These are phyloP conservation scores for Dryas octopetala DNA, from an alignment of 306 rosid genomes.

Conservation along the genomic window DNA sequence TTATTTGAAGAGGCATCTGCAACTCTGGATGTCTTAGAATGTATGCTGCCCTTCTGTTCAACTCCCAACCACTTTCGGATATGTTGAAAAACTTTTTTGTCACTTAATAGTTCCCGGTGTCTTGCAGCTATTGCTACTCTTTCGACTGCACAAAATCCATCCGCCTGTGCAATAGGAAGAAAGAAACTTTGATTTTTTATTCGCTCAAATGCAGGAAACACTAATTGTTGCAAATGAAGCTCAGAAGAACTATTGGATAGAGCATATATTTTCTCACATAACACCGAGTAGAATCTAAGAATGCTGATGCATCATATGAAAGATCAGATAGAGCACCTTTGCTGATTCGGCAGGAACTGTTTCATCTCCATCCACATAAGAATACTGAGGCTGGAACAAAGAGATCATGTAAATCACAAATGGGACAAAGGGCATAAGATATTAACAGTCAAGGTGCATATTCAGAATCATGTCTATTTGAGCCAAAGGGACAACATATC, in stretches of 20 bases:
- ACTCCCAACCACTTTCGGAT: slow-evolving; percentile 72
- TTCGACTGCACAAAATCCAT: slow-evolving; percentile 70
- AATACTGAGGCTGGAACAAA: slow-evolving; percentile 71
- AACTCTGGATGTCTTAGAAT: slow-evolving; percentile 61
- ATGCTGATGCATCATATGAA: slow-evolving; percentile 11
- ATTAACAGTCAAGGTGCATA: neutral
- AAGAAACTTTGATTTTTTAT: neutral
- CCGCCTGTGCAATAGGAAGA: slow-evolving; percentile 56
- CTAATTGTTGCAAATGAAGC: neutral
- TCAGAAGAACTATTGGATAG: neutral
- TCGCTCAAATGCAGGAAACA: neutral
- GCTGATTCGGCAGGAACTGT: slow-evolving; percentile 92
- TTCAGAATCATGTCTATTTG: neutral
- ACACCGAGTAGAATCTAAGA: neutral
- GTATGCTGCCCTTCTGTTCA: slow-evolving; percentile 44
- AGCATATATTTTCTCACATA: neutral
- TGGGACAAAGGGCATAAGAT: neutral
- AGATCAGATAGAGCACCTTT: slow-evolving; percentile 51
- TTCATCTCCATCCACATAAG: slow-evolving; percentile 86
- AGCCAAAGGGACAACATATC: neutral
- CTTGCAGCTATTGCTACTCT: slow-evolving; percentile 65
- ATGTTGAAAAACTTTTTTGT: slow-evolving; percentile 49
- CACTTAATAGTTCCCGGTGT: slow-evolving; percentile 59
- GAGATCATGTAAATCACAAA: slow-evolving; percentile 15
- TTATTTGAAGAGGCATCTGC: slow-evolving; percentile 43